These are phyloP conservation scores for Suillus cothurnatus DNA, from an alignment of 768 basidiomycete genomes.

Conservation along the genomic window DNA sequence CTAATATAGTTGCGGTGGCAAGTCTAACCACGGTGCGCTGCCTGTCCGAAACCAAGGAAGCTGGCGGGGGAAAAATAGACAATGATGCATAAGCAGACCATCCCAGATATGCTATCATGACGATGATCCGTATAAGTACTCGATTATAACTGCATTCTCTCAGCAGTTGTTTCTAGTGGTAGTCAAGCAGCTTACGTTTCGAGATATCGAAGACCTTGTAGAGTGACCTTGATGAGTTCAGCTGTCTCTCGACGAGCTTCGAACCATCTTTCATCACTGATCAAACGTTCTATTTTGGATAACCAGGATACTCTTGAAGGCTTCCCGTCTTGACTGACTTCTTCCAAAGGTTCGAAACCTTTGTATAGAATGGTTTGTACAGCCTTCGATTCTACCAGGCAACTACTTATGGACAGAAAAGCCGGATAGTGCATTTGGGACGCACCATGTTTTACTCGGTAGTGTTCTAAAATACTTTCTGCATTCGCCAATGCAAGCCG, in stretches of 20 bases:
- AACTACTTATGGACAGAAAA: neutral
- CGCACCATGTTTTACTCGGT: slow-evolving; percentile 74
- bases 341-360: slow-evolving; percentile 56
- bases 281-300: slow-evolving; percentile 45
- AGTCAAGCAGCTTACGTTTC: slow-evolving; percentile 48
- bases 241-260: slow-evolving; percentile 52
- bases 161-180: slow-evolving; percentile 9
- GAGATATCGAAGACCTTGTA: slow-evolving; percentile 73
- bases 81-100: slow-evolving; percentile 73
- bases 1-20: slow-evolving; percentile 31
- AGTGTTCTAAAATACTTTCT: slow-evolving; percentile 74
- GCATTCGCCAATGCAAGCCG: slow-evolving; percentile 64
- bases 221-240: slow-evolving; percentile 52
- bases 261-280: slow-evolving; percentile 45
- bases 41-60: slow-evolving; percentile 15
- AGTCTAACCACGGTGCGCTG: slow-evolving; percentile 18
- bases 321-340: slow-evolving; percentile 24
- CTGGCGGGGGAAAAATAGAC: slow-evolving; percentile 47
- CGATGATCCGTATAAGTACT: slow-evolving; percentile 66
- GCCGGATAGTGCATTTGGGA: neutral
- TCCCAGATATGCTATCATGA: slow-evolving; percentile 71
- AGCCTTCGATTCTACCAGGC: slow-evolving; percentile 57
- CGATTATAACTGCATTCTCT: slow-evolving; percentile 62
- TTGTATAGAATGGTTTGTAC: slow-evolving; percentile 60
- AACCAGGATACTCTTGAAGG: slow-evolving; percentile 40